A percentile compares a stretch with the other conserved stretches of the same genome.
These are phyloP conservation scores for Alternaria sp. DNA, from an alignment of 2,329 filamentous ascomycete genomes.

Conservation along the genomic window DNA sequence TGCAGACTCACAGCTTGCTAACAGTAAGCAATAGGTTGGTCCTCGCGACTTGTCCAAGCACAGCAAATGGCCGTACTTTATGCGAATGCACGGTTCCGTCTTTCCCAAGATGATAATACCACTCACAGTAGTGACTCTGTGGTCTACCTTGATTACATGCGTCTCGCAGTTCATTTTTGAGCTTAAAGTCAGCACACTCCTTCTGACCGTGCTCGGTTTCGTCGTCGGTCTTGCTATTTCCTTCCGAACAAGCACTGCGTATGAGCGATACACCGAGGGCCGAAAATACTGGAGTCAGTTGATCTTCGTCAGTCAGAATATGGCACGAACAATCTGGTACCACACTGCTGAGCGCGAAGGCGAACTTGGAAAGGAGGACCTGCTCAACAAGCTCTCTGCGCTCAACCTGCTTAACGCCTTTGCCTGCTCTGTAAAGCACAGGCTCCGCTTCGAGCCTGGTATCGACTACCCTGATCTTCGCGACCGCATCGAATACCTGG, in stretches of 20 bases:
- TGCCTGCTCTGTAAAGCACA: conserved; percentile 80
- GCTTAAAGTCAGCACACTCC: conserved; percentile 70
- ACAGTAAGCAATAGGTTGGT: conserved; percentile 50
- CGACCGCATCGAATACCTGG: conserved; percentile 74
- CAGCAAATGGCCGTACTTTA: conserved; percentile 78
- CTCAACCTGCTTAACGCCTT: conserved; percentile 83
- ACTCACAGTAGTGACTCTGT: conserved; percentile 67
- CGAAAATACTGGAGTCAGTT: conserved; percentile 70
- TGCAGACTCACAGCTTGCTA: conserved; percentile 14
- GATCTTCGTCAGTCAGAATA: conserved; percentile 64
- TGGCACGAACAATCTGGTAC: conserved; percentile 82
- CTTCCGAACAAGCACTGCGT: conserved; percentile 79
- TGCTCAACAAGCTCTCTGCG: conserved; percentile 74
- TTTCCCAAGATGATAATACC: conserved; percentile 78
- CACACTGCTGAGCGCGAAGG: conserved; percentile 71
- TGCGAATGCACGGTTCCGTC: conserved; percentile 80
- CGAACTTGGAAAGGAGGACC: conserved; percentile 68
- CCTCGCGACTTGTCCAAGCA: conserved; percentile 76
- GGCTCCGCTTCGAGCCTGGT: conserved; percentile 83
- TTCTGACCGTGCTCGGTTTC: conserved; percentile 82
- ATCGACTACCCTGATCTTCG: conserved; percentile 78
- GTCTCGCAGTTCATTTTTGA: conserved; percentile 54
- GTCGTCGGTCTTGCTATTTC: conserved; percentile 81
- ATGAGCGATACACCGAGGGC: conserved; percentile 71
- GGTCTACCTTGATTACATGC: conserved; percentile 72